Evolutionary conservation across 139 green algal genomes (phyloP).

Genomic region (Edaphochlamys debaryana): DNA sequence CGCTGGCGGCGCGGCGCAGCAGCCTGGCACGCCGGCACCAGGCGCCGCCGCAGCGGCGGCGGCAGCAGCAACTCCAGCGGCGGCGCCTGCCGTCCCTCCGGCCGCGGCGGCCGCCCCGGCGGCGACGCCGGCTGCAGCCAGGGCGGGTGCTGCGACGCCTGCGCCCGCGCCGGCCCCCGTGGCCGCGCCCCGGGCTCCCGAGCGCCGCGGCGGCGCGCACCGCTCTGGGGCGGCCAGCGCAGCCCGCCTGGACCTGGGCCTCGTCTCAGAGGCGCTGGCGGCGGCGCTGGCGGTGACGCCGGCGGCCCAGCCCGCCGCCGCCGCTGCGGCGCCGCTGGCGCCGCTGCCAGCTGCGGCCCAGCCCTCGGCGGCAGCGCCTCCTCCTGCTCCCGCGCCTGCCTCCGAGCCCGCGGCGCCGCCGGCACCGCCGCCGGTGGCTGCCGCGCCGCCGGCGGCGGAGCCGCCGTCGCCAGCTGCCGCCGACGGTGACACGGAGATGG

Average conservation of each 20-base stretch:
- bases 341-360: not conserved
- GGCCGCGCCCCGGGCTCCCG: not conserved
- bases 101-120: constrained; percentile 1
- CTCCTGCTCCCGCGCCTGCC: too few species aligned
- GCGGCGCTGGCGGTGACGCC: not conserved
- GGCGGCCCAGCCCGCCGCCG: not conserved
- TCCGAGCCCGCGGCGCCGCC: too few species aligned
- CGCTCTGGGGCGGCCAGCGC: not conserved
- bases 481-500: constrained; percentile 37
- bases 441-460: too few species aligned
- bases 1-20: not conserved
- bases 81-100: not conserved
- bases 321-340: not conserved
- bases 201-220: constrained; percentile 21
- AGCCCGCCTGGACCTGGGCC: constrained; percentile 22
- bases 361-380: not conserved
- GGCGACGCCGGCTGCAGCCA: not conserved
- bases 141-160: not conserved
- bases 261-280: constrained; percentile 11
- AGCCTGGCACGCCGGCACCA: too few species aligned
- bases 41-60: not conserved
- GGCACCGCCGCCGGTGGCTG: too few species aligned
- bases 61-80: not conserved
- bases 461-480: not conserved
- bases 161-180: not conserved